Conservation (phyloP, 257 asterid genomes). For the Solanum lycopersicoides region DNA sequence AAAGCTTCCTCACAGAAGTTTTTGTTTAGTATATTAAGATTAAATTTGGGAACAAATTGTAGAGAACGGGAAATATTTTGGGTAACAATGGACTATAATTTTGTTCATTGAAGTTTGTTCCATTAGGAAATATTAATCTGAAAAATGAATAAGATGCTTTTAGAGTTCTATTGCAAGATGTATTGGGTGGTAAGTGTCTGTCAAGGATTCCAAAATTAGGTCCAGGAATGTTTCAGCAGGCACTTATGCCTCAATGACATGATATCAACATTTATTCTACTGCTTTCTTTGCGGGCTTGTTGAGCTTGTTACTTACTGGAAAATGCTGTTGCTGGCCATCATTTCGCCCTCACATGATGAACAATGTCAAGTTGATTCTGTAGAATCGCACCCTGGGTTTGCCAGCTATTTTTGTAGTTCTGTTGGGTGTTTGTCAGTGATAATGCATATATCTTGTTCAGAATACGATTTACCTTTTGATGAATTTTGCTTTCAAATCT, state of each 20-base stretch:
- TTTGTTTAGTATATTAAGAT: background rate
- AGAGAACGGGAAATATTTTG: background rate
- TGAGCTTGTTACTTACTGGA: background rate
- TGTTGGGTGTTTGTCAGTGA: background rate
- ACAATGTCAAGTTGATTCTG: background rate
- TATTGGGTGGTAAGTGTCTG: background rate
- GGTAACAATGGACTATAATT: background rate
- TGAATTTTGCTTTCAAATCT: background rate
- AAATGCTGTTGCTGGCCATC: background rate
- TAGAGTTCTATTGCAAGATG: background rate
- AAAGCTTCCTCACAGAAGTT: background rate
- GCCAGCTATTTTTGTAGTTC: background rate
- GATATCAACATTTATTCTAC: background rate
- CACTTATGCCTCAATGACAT: background rate
- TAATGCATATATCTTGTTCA: background rate
- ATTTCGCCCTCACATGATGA: background rate
- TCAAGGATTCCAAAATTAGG: background rate
- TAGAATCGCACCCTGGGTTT: background rate
- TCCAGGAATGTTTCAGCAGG: background rate
- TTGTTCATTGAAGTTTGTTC: background rate
- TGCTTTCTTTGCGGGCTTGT: background rate
- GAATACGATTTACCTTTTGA: background rate
- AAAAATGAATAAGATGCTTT: background rate
- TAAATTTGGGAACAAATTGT: background rate
- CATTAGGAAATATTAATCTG: background rate